Conservation (phyloP, 1,139 yeast species). For the Hemisphaericaspora subhashii region DNA sequence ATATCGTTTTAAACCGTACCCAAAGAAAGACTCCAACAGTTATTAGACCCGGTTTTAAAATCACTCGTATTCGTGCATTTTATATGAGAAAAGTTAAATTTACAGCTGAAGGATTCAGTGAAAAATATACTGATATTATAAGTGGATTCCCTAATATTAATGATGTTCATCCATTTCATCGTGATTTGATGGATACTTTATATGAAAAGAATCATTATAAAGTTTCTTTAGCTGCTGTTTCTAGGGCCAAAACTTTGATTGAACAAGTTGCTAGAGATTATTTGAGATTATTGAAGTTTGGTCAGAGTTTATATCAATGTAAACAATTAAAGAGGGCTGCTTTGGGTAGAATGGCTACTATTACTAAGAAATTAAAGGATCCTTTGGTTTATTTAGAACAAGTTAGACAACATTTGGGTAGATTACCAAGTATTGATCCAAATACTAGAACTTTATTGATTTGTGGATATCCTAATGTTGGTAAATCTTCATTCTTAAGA, state of each 20-base stretch:
- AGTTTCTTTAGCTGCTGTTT: conserved; percentile 93
- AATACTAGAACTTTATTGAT: conserved; percentile 95
- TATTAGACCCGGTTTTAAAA: conserved; percentile 93
- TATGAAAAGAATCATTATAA: conserved; percentile 98
- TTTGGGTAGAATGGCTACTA: conserved; percentile 98
- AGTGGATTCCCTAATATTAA: conserved; percentile 93
- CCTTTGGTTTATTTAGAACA: conserved; percentile 92
- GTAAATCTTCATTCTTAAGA: conserved; percentile 91
- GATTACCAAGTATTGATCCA: conserved; percentile 97
- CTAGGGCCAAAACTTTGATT: conserved; percentile 88
- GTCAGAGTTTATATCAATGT: conserved; percentile 97
- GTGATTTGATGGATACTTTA: conserved; percentile 95
- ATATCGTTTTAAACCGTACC: conserved; percentile 93
- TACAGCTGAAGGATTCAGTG: conserved; percentile 94
- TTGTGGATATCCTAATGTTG: conserved; percentile 99
- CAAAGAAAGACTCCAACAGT: conserved; percentile 99
- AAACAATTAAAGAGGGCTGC: conserved; percentile 98
- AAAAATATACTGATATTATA: conserved; percentile 82
- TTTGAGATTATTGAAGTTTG: conserved; percentile 88
- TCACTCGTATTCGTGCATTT: conserved; percentile 95
- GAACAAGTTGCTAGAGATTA: conserved; percentile 97
- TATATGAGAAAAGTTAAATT: conserved; percentile 97
- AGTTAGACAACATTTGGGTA: conserved; percentile 98
- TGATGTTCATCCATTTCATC: conserved; percentile 97
- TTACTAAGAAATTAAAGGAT: conserved; percentile 90